Evolutionary conservation across 805 yeast genomes (phyloP).

Genomic region (Candida ficus): DNA sequence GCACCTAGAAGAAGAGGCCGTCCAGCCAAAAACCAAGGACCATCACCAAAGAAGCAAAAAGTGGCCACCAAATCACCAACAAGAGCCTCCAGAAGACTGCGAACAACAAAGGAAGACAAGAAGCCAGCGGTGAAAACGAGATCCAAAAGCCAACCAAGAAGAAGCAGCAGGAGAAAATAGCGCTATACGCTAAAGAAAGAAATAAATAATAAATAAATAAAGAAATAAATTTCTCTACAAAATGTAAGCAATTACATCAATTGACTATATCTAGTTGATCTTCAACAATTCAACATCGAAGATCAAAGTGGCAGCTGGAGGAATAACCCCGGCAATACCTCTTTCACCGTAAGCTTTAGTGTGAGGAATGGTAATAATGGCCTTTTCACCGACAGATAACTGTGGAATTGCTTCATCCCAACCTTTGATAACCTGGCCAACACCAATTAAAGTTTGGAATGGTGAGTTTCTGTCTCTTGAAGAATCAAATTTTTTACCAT

Average conservation of each 20-base stretch:
- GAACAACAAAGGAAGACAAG: slow-evolving; percentile 11
- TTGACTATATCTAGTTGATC: slow-evolving; percentile 34
- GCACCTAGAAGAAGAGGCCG: slow-evolving; percentile 4
- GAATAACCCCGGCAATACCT: slow-evolving; percentile 96
- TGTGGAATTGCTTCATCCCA: slow-evolving; percentile 96
- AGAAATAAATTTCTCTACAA: no score
- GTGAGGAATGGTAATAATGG: slow-evolving; percentile 88
- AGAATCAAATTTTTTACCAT: slow-evolving; percentile 94
- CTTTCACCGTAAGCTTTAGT: slow-evolving; percentile 89
- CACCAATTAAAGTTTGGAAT: slow-evolving; percentile 91
- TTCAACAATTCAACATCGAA: slow-evolving; percentile 72
- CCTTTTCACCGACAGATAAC: slow-evolving; percentile 89
- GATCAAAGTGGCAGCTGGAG: slow-evolving; percentile 91
- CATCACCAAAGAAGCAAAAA: slow-evolving; percentile 3
- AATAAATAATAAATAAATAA: no score
- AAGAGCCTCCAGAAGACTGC: slow-evolving; percentile 3
- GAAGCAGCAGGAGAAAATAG: slow-evolving; percentile 13
- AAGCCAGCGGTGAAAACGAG: slow-evolving; percentile 10
- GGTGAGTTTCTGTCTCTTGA: slow-evolving; percentile 94
- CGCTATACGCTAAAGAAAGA: no score
- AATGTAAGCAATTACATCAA: no score
- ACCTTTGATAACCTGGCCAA: slow-evolving; percentile 93
- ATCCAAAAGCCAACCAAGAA: slow-evolving; percentile 13
- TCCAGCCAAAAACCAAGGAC: slow-evolving; percentile 1
- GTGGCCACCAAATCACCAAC: background rate